Evolutionary conservation across 768 basidiomycete genomes (phyloP), one percentile per base, ranked within the genome.

Genomic region (Hypholoma sublateritium): DNA sequence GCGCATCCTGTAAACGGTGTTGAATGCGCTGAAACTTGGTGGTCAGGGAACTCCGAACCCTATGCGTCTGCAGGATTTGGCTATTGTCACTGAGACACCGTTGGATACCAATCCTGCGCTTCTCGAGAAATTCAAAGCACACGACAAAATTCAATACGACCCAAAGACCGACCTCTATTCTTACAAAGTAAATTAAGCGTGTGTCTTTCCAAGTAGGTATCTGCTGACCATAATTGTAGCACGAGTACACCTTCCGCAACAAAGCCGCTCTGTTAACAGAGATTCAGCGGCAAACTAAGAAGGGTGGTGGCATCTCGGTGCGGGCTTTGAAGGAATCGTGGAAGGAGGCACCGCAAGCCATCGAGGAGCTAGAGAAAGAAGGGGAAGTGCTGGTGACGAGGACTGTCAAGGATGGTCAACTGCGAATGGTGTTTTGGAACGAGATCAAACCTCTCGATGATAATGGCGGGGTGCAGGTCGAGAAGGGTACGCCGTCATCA

Each of bases 401-500:
- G 44, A 91, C 91, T 0, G 74, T 82, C 47, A 95, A 93, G 67
- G 92, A 95, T 63, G 88, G 88, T 0, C 87, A 91, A 62, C 73
- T 90, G 67, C 81, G 87, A 50, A 88, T 90, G 84, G 92, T 93
- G 1, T 93, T 93, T 63, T 94, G 88, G 87, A 95, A 95, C 61
- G 92, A 95, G 70, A 82, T 93, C 58, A 89, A 90, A 65, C 85
- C 88, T 1, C 84, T 78, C 24, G 87, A 89, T 60, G 86, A 90
- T 43, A 79, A 73, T 48, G 91, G 88, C 3, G 88, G 87, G 2
- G 79, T 80, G 60, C 70, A 72, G n/a, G 84, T 94, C 3, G 92
- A 95, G 72, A 84, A 93, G 78, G 93, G 93, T 87, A 55, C 52
- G 80, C 67, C 43, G 42, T 8, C 13, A 24, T 17, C 1, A 1